Evolutionary conservation across 805 yeast species (phyloP).

Genomic region (Zygosaccharomyces siamensis): DNA sequence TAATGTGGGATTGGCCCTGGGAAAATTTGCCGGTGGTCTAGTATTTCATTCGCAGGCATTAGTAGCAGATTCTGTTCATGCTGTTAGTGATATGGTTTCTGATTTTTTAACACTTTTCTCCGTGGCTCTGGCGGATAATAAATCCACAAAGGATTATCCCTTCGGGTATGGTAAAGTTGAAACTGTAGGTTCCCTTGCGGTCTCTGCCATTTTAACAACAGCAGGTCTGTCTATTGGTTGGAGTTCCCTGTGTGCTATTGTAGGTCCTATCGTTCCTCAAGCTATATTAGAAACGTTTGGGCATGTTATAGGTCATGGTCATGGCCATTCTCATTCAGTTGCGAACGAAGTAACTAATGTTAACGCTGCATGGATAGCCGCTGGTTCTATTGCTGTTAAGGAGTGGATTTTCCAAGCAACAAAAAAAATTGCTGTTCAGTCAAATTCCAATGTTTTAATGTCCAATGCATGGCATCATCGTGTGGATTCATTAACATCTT

Average conservation of each 20-base stretch:
- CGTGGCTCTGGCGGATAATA: constrained; percentile 65
- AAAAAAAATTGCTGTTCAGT: constrained; percentile 65
- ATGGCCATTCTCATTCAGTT: constrained; percentile 36
- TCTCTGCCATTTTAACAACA: constrained; percentile 70
- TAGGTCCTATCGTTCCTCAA: constrained; percentile 64
- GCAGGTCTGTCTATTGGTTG: constrained; percentile 93
- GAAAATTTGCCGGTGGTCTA: constrained; percentile 85
- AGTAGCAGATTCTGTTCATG: constrained; percentile 91
- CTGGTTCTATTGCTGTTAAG: constrained; percentile 78
- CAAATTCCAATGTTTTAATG: constrained; percentile 81
- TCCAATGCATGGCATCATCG: constrained; percentile 99
- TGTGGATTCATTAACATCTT: constrained; percentile 86
- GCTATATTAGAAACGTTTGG: constrained; percentile 51
- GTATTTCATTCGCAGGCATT: constrained; percentile 92
- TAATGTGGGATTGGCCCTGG: constrained; percentile 78
- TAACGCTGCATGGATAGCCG: constrained; percentile 95
- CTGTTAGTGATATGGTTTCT: constrained; percentile 82
- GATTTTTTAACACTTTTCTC: constrained; percentile 87
- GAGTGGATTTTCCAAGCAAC: constrained; percentile 88
- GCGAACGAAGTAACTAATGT: constrained; percentile 52
- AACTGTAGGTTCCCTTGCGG: constrained; percentile 85
- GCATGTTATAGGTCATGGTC: constrained; percentile 31
- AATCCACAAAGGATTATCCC: constrained; percentile 62
- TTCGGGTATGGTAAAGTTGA: constrained; percentile 91
- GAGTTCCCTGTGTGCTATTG: constrained; percentile 65